Base-by-base conservation (phyloP, 805 yeast genomes). In the Kurtzmaniella cleridarum region DNA sequence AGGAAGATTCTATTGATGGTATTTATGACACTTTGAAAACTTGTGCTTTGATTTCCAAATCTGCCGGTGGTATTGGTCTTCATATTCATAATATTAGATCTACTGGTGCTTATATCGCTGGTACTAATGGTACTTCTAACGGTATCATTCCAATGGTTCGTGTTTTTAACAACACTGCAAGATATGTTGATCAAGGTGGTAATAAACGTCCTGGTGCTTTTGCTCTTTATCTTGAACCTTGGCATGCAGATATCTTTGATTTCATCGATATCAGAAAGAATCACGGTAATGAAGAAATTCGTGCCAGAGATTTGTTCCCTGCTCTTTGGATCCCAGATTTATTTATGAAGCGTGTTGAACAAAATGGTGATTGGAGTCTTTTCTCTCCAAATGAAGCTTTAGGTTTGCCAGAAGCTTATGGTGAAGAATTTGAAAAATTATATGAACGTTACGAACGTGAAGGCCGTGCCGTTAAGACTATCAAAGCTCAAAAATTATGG, bases 121-220 rank as follows among this genome's bases (percentile, higher is more conserved):
- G 80, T 49, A 75, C 81, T 24, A 76, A 76, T 53, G 82, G 82
- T 54, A 75, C 79, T 24, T 76, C 81, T 30, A 76, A 75, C 53
- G 82, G 82, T 45, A 69, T 76, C 37, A 74, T 76, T 45, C 82
- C 82, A 30, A 76, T 76, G 82, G 70, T 76, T 31, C 68, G 81
- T 54, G 82, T 76, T 18, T 76, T 76, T 63, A 76, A 76, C 59
- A 76, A 75, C 54, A 76, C 82, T 30, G 82, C 82, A 28, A 67
- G 81, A 55, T 76, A 76, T 50, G 82, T 76, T 32, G 82, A 76
- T 51, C 82, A 76, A 59, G 82, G 82, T 55, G 82, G 82, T 49
- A 76, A 76, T 59, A 76, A 76, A 60, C 64, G 82, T 57, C 82
- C 82, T 12, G 82, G 82, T 53, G 81, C 81, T 11, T 75, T 76